Evolutionary conservation across 805 yeast genomes (phyloP).

Genomic region (Candida nanaspora): DNA sequence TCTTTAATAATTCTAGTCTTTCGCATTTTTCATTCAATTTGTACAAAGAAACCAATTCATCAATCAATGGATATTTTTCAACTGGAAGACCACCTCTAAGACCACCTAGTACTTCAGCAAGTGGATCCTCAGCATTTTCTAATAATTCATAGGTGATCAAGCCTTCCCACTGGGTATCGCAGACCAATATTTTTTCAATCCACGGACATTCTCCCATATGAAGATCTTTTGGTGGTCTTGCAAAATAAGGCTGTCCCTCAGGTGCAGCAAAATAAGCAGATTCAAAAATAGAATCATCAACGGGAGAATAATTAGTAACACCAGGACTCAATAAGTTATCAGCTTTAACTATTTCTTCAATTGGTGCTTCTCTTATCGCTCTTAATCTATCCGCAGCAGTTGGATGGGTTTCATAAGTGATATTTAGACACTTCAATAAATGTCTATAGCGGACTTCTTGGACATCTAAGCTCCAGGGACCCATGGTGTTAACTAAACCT

Average conservation of each 20-base stretch:
- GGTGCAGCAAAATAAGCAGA: not conserved
- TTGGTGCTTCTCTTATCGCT: not conserved
- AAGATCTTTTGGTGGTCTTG: conserved; percentile 33
- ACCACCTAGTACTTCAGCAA: not conserved
- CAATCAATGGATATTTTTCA: conserved; percentile 10
- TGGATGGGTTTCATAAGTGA: conserved; percentile 7
- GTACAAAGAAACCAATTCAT: conserved; percentile 14
- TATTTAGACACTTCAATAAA: conserved; percentile 4
- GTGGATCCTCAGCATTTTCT: conserved; percentile 16
- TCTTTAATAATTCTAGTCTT: conserved; percentile 12
- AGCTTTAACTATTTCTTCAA: not conserved
- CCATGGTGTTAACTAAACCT: conserved; percentile 21
- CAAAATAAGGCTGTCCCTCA: conserved; percentile 14
- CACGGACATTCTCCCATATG: conserved; percentile 29
- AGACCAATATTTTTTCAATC: conserved; percentile 14
- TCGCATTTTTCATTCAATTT: conserved; percentile 18
- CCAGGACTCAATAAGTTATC: not conserved
- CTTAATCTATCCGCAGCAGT: conserved; percentile 3
- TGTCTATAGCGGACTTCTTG: conserved; percentile 16
- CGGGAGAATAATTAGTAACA: not conserved
- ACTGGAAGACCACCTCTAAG: conserved; percentile 4
- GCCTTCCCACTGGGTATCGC: conserved; percentile 1
- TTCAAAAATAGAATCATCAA: not conserved
- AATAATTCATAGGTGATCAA: conserved; percentile 4
- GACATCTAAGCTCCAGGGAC: conserved; percentile 21